These are phyloP conservation scores for Rhizoclosmatium globosum DNA, from an alignment of 192 early-diverging fungal species.

Conservation along the genomic window DNA sequence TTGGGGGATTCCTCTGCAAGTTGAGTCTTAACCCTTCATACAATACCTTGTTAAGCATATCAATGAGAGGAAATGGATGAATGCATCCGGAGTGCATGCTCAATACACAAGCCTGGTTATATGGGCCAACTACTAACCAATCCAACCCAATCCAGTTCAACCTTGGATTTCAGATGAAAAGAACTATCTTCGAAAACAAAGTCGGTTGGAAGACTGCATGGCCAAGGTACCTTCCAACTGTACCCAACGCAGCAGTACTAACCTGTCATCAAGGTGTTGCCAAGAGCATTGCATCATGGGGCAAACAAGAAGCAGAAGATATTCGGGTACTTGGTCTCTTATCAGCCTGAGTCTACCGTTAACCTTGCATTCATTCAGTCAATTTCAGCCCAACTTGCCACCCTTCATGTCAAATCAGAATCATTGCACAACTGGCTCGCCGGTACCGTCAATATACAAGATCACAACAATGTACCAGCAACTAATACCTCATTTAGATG, in stretches of 20 bases:
- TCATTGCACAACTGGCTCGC: conserved; percentile 26
- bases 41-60: no score
- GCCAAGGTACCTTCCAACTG: conserved; percentile 28
- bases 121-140: neutral
- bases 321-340: conserved; percentile 22
- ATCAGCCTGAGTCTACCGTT: neutral
- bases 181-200: conserved; percentile 38
- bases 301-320: conserved; percentile 46
- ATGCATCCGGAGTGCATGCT: no score
- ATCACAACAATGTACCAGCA: neutral
- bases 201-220: conserved; percentile 37
- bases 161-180: conserved; percentile 44
- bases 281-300: conserved; percentile 44
- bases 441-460: conserved; percentile 13
- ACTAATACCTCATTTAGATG: neutral
- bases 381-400: conserved; percentile 41
- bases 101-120: no score
- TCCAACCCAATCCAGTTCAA: conserved; percentile 6
- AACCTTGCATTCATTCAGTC: neutral
- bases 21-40: neutral
- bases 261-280: conserved; percentile 31
- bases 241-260: neutral
- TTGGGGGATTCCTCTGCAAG: neutral
- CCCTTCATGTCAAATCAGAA: conserved; percentile 29
- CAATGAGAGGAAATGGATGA: no score